Evolutionary conservation across 78 protist species (phyloP).

Genomic region (Abeoforma whisleri): DNA sequence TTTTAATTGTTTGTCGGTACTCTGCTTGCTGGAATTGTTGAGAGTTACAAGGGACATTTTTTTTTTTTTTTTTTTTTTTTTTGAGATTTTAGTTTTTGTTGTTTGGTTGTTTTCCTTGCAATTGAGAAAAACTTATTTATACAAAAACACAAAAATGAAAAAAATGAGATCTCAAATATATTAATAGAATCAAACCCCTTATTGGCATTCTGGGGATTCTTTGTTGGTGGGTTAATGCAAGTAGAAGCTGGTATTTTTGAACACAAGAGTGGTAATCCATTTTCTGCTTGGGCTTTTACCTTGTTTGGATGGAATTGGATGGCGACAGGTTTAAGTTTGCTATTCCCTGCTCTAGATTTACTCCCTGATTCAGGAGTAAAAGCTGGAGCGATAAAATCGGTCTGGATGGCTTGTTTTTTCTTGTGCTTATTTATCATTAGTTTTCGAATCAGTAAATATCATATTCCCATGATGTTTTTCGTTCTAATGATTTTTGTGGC

Average conservation of each 20-base stretch:
- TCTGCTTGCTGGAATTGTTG: too few relatives aligned
- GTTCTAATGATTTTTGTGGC: not conserved
- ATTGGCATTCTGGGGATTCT: not conserved
- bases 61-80: too few relatives aligned
- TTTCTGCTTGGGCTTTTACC: not conserved
- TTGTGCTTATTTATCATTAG: too few relatives aligned
- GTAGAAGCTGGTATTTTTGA: not conserved
- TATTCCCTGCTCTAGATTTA: too few relatives aligned
- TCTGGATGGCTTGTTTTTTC: not conserved
- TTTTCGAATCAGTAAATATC: not conserved
- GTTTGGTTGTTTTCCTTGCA: too few relatives aligned
- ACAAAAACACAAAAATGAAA: too few relatives aligned
- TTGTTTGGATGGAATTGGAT: not conserved
- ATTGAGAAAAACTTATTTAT: too few relatives aligned
- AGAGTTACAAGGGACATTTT: too few relatives aligned
- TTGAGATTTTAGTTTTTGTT: too few relatives aligned
- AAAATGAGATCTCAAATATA: too few relatives aligned
- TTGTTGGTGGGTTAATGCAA: constrained; percentile 3
- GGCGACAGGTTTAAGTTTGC: not conserved
- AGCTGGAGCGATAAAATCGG: not conserved
- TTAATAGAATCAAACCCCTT: not conserved
- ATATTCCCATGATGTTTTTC: not conserved
- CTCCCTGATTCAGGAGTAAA: not conserved
- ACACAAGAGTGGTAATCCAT: not conserved
- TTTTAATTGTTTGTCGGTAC: too few relatives aligned